A percentile compares a stretch with the other conserved stretches of the same genome.
These are phyloP conservation scores for Ophiocordyceps unilateralis DNA, from an alignment of 2,329 filamentous ascomycete genomes.

Conservation along the genomic window DNA sequence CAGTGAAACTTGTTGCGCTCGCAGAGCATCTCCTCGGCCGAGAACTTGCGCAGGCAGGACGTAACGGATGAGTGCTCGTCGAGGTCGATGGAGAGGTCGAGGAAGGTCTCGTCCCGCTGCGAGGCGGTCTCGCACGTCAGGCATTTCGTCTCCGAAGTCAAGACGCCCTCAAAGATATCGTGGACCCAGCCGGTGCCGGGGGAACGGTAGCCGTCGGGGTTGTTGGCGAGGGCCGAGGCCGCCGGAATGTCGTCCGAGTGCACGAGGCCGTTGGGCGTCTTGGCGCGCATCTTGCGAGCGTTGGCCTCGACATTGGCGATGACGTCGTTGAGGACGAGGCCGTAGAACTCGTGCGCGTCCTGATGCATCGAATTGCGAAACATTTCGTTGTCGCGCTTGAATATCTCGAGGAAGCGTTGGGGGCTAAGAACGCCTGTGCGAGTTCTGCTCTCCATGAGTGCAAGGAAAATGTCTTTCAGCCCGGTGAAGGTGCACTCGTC, in stretches of 20 bases:
- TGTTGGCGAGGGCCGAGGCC: constrained; percentile 15
- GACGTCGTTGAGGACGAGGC: constrained; percentile 86
- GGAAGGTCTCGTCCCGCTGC: constrained; percentile 84
- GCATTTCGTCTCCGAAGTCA: constrained; percentile 93
- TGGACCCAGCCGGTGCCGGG: constrained; percentile 79
- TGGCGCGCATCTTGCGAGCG: constrained; percentile 42
- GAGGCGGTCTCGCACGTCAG: constrained; percentile 92
- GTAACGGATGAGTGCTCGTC: constrained; percentile 94
- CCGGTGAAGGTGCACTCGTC: constrained; percentile 88
- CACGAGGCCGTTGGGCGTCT: constrained; percentile 24
- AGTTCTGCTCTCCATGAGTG: constrained; percentile 63
- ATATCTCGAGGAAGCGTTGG: constrained; percentile 80
- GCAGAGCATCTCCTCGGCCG: constrained; percentile 94
- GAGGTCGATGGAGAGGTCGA: constrained; percentile 90
- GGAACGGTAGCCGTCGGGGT: constrained; percentile 29
- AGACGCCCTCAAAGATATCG: constrained; percentile 84
- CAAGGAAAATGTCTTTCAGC: constrained; percentile 89
- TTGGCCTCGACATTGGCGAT: constrained; percentile 88
- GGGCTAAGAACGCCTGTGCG: constrained; percentile 85
- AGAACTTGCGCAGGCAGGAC: constrained; percentile 88
- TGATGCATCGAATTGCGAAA: constrained; percentile 96
- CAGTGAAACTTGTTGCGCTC: constrained; percentile 98
- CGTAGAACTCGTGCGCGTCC: constrained; percentile 94
- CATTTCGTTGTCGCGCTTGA: constrained; percentile 91
- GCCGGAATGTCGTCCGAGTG: constrained; percentile 29